These are phyloP conservation scores for Croton setiger DNA, from an alignment of 441 rosid species.

Conservation along the genomic window DNA sequence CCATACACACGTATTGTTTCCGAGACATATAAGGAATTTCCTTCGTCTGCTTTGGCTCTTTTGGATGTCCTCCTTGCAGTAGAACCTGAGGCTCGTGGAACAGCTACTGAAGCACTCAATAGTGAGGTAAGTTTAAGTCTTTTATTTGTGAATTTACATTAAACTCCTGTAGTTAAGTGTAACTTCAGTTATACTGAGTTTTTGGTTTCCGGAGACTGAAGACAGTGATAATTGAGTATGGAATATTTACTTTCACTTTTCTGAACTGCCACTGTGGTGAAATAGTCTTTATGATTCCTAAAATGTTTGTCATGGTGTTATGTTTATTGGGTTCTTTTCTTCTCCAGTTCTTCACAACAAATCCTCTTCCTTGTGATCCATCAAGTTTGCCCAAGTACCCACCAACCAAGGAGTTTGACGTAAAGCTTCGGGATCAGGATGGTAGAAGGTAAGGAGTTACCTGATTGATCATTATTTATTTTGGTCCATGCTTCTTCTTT, in stretches of 20 bases:
- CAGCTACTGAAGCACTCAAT: constrained; percentile 58
- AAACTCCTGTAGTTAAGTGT: not conserved
- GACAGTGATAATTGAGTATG: not conserved
- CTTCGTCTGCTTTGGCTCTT: constrained; percentile 63
- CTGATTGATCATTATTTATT: not conserved
- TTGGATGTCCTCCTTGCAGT: constrained; percentile 68
- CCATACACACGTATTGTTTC: constrained; percentile 71
- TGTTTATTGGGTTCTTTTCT: not conserved
- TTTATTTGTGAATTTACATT: not conserved
- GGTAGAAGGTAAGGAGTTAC: constrained; percentile 49
- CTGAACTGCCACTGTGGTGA: no score
- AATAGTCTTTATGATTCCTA: not conserved
- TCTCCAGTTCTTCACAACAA: constrained; percentile 64
- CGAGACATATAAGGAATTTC: constrained; percentile 72
- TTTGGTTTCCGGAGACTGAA: not conserved
- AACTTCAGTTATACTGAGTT: not conserved
- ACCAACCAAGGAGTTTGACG: constrained; percentile 83
- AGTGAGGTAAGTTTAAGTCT: constrained; percentile 49
- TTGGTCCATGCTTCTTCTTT: constrained; percentile 1
- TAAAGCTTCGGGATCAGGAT: constrained; percentile 63
- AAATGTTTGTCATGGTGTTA: constrained; percentile 3
- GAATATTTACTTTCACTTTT: no score
- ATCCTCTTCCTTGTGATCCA: constrained; percentile 78
- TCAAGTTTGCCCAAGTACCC: constrained; percentile 78
- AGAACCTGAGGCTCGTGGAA: constrained; percentile 75